Evolutionary conservation across 2,329 filamentous ascomycete species (phyloP).

Genomic region (Berkeleyomyces rouxiae): DNA sequence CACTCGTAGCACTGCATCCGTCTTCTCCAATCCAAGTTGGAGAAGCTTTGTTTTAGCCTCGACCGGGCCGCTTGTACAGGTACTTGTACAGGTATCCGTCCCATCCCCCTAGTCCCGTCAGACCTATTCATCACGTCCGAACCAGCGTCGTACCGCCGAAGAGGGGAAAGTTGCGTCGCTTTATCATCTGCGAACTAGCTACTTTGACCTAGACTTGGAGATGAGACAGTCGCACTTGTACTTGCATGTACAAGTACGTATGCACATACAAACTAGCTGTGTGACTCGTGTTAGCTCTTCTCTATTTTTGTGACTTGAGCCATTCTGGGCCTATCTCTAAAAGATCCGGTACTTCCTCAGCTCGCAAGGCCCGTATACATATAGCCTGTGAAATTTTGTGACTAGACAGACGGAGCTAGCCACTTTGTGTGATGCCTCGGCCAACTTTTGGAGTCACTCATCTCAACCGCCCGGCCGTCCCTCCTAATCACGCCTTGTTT

Average conservation of each 20-base stretch:
- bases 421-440: not conserved
- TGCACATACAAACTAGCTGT: too few species aligned
- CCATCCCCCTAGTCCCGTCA: not conserved
- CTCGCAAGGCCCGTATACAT: too few species aligned
- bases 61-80: not conserved
- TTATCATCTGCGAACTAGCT: not conserved
- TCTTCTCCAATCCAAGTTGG: not conserved
- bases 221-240: not conserved
- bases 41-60: not conserved
- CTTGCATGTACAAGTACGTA: not conserved
- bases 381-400: too few species aligned
- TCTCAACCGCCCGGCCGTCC: not conserved
- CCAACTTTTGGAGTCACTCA: not conserved
- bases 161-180: not conserved
- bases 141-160: not conserved
- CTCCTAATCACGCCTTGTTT: not conserved
- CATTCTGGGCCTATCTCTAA: not conserved
- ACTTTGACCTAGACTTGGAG: not conserved
- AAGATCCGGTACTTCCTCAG: not conserved
- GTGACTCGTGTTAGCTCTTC: not conserved
- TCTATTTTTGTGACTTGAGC: not conserved
- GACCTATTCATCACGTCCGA: too few species aligned
- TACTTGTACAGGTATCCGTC: too few species aligned
- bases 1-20: not conserved
- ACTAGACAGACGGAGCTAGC: too few species aligned